phyloP scores from a whole-genome alignment of 176 grass and related monocot species.

The Eragrostis curvula region DNA sequence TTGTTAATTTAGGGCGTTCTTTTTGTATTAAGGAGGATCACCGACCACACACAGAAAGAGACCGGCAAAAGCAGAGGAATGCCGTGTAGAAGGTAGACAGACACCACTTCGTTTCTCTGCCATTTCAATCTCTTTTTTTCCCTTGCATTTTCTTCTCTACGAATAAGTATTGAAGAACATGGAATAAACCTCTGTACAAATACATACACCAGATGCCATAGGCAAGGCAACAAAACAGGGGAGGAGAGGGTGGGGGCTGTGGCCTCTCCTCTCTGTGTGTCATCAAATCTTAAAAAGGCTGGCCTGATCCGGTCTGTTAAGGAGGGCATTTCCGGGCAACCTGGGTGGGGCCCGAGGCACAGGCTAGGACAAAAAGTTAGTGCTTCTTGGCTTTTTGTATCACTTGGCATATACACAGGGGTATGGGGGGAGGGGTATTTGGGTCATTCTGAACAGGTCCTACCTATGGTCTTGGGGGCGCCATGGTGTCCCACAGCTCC shows the following conservation, averaged over 20 bases:
- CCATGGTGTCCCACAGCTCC: background rate
- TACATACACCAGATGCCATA: constrained; percentile 63
- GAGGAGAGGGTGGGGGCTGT: background rate
- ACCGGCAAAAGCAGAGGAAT: constrained; percentile 27
- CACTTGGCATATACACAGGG: constrained; percentile 44
- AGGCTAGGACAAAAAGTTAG: constrained; percentile 54
- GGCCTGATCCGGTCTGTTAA: constrained; percentile 68
- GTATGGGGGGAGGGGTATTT: constrained; percentile 18
- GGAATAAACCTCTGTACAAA: constrained; percentile 62
- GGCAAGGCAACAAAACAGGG: constrained; percentile 44
- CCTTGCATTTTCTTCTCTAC: constrained; percentile 8
- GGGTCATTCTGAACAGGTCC: background rate
- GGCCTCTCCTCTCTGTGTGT: background rate
- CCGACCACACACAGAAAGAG: background rate
- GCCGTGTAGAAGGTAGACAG: constrained; percentile 37
- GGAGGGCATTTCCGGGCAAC: constrained; percentile 68
- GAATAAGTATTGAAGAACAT: constrained; percentile 27
- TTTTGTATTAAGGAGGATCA: constrained; percentile 27
- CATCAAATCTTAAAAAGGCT: constrained; percentile 61
- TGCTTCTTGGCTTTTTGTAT: constrained; percentile 49
- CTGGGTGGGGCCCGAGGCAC: constrained; percentile 44
- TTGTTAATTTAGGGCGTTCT: constrained; percentile 17
- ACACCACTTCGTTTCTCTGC: background rate
- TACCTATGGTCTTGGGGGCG: constrained; percentile 13
- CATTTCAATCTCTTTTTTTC: background rate